Conservation (phyloP, 306 rosid genomes). For the Lathyrus oleraceus region DNA sequence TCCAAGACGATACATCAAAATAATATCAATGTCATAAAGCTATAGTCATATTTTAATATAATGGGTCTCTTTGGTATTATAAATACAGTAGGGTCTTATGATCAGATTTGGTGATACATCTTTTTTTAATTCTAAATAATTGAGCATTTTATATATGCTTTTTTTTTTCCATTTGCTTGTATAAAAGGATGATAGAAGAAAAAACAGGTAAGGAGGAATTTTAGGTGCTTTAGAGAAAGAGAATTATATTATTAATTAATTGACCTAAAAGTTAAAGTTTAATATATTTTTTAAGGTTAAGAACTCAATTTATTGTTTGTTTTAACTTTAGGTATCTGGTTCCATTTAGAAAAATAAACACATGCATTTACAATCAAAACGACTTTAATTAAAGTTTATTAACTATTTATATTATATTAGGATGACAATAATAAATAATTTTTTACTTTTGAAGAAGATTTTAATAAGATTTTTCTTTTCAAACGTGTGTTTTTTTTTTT, state of each 20-base stretch:
- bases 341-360: not conserved
- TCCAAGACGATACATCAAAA: conserved; percentile 27
- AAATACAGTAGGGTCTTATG: conserved; percentile 26
- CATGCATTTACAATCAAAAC: not conserved
- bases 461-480: too few relatives aligned
- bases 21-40: conserved; percentile 35
- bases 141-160: not conserved
- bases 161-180: conserved; percentile 6
- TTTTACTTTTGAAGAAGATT: too few relatives aligned
- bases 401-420: too few relatives aligned
- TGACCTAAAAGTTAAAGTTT: not conserved
- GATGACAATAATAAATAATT: too few relatives aligned
- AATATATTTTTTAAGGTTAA: not conserved
- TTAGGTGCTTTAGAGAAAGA: not conserved
- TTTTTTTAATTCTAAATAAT: conserved; percentile 3
- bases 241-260: not conserved
- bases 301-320: not conserved
- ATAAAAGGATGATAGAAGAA: conserved; percentile 7
- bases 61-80: conserved; percentile 18
- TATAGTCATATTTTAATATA: conserved; percentile 8
- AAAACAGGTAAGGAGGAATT: not conserved
- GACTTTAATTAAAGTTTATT: not conserved
- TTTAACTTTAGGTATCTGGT: not conserved
- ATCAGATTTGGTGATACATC: conserved; percentile 32
- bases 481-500: too few relatives aligned